Percentiles rank a stretch among this genome's conserved stretches.
Conservation (phyloP, 352 stramenopile genomes). For the Phytophthora idaei region DNA sequence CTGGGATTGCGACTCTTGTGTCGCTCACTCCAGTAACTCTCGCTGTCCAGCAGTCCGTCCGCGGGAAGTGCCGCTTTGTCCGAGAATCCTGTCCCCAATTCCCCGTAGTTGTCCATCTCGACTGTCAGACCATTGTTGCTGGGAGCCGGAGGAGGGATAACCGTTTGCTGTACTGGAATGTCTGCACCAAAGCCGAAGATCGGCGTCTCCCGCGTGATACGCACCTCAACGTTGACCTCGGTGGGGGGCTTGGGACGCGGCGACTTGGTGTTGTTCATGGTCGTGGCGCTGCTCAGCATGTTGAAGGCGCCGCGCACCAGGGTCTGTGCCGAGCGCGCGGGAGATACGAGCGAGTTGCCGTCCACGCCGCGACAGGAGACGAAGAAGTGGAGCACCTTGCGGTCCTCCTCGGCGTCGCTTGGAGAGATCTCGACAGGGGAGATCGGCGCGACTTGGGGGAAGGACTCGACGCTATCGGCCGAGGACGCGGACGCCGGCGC, state of each 20-base stretch:
- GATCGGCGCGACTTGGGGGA: not conserved
- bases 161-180: conserved; percentile 1
- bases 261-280: conserved; percentile 46
- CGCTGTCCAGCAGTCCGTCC: conserved; percentile 45
- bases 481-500: conserved; percentile 8
- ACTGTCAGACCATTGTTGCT: conserved; percentile 6
- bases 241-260: conserved; percentile 54
- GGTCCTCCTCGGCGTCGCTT: conserved; percentile 10
- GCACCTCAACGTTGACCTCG: conserved; percentile 76
- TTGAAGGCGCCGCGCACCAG: conserved; percentile 76
- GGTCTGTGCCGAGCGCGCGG: conserved; percentile 67
- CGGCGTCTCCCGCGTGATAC: conserved; percentile 56
- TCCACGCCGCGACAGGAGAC: conserved; percentile 69
- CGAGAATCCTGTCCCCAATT: conserved; percentile 7
- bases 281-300: conserved; percentile 56
- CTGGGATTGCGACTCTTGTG: conserved; percentile 63
- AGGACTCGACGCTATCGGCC: conserved; percentile 7
- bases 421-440: conserved; percentile 9
- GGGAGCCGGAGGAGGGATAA: not conserved
- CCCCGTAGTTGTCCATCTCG: conserved; percentile 24
- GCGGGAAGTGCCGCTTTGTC: conserved; percentile 22
- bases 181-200: conserved; percentile 32
- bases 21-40: conserved; percentile 78
- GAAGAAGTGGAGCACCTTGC: conserved; percentile 65
- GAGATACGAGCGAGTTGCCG: conserved; percentile 52